Percentiles rank a stretch among this genome's conserved stretches.
These are phyloP conservation scores for Urostyla sp. DNA, from an alignment of 73 alveolate species.

Conservation along the genomic window DNA sequence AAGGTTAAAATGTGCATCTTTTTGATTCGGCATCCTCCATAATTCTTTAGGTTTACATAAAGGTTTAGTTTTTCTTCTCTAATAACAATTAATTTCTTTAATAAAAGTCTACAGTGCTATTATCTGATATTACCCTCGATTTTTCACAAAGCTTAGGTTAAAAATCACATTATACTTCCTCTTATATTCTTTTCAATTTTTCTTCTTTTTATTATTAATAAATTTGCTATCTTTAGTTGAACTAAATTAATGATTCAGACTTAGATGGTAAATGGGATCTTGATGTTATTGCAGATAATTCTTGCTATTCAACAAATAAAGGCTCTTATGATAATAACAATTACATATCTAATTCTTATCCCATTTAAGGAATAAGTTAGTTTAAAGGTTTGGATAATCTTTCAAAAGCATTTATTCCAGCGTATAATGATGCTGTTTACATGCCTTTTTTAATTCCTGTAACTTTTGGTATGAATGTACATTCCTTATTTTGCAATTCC, in stretches of 20 bases:
- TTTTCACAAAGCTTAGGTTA: background rate
- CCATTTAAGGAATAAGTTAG: slow-evolving; percentile 33
- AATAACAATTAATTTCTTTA: background rate
- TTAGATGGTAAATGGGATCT: no score
- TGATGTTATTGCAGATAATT: no score
- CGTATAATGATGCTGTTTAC: slow-evolving; percentile 43
- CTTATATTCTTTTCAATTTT: slow-evolving; percentile 1
- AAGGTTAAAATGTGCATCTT: slow-evolving; percentile 34
- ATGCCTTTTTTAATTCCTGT: slow-evolving; percentile 9
- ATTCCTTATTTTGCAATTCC: background rate
- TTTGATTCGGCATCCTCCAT: background rate
- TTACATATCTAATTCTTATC: no score
- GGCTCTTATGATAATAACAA: no score
- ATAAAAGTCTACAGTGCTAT: background rate
- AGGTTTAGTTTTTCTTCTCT: slow-evolving; percentile 12
- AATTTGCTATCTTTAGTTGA: slow-evolving; percentile 12
- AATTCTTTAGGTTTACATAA: background rate
- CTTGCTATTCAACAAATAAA: no score
- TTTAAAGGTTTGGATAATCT: slow-evolving; percentile 38
- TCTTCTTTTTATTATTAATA: slow-evolving; percentile 13
- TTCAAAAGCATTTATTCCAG: slow-evolving; percentile 36
- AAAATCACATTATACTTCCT: background rate
- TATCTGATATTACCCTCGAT: background rate
- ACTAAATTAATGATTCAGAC: no score
- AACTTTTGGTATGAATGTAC: slow-evolving; percentile 31